A percentile compares a stretch with the other conserved stretches of the same genome.
Conservation (phyloP, 2,329 filamentous ascomycete species). For the Neonectria faginata region DNA sequence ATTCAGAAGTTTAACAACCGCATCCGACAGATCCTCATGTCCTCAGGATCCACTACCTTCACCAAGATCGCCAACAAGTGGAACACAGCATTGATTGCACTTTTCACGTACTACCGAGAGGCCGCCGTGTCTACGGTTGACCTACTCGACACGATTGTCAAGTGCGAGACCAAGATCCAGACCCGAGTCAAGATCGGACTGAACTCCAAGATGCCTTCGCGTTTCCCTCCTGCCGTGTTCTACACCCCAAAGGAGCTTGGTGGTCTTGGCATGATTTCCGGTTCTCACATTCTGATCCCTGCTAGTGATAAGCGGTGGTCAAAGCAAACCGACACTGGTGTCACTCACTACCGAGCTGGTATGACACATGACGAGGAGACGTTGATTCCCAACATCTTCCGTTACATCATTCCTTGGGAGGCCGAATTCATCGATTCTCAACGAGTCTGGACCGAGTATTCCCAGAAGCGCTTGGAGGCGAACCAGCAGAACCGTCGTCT, state of each 20-base stretch:
- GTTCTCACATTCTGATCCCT: slow-evolving; percentile 96
- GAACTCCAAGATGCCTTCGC: slow-evolving; percentile 99
- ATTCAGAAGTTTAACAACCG: slow-evolving; percentile 99
- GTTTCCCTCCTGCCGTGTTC: slow-evolving; percentile 98
- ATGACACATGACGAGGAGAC: slow-evolving; percentile 99
- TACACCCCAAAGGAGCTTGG: slow-evolving; percentile 98
- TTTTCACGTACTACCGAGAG: slow-evolving; percentile 99
- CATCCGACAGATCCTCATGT: slow-evolving; percentile 98
- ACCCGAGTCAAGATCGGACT: slow-evolving; percentile 98
- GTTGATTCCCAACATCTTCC: slow-evolving; percentile 97
- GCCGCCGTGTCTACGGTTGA: slow-evolving; percentile 96
- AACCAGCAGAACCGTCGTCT: slow-evolving; percentile 96
- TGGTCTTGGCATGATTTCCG: slow-evolving; percentile 98
- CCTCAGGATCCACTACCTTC: slow-evolving; percentile 98
- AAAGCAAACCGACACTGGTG: slow-evolving; percentile 96
- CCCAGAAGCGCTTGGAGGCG: slow-evolving; percentile 95
- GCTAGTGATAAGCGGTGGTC: slow-evolving; percentile 98
- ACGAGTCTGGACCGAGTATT: slow-evolving; percentile 99
- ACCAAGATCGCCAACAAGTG: slow-evolving; percentile 99
- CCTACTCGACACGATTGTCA: slow-evolving; percentile 96
- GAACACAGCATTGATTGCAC: slow-evolving; percentile 96
- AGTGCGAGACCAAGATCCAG: slow-evolving; percentile 99
- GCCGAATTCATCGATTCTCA: slow-evolving; percentile 99
- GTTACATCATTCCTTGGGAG: slow-evolving; percentile 99
- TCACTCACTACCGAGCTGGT: slow-evolving; percentile 95